phyloP scores from a whole-genome alignment of 2,329 filamentous ascomycete species.

The Clonostachys solani region DNA sequence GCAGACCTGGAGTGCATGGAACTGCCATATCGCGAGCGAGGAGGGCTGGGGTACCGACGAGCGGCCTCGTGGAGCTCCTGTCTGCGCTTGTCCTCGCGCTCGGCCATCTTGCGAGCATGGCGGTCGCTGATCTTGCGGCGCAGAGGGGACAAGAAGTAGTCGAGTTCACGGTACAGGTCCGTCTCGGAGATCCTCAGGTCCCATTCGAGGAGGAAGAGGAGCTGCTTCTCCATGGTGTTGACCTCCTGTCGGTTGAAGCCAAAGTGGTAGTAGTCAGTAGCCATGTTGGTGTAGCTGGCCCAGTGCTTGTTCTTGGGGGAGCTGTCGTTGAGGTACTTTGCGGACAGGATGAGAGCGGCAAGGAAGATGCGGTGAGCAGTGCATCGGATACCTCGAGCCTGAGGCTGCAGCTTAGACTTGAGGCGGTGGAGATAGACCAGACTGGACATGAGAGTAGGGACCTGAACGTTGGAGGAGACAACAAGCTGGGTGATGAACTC shows the following conservation, averaged over 20 bases:
- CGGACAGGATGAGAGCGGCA: slow-evolving; percentile 76
- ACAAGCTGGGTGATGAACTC: slow-evolving; percentile 91
- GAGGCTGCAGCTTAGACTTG: slow-evolving; percentile 79
- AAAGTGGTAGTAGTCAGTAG: slow-evolving; percentile 61
- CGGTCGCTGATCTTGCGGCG: slow-evolving; percentile 53
- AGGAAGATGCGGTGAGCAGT: slow-evolving; percentile 98
- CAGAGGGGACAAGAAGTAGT: slow-evolving; percentile 84
- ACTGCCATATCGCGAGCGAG: slow-evolving; percentile 32
- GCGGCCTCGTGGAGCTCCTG: slow-evolving; percentile 28
- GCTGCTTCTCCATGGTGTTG: slow-evolving; percentile 99
- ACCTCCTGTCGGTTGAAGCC: slow-evolving; percentile 94
- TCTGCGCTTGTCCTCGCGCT: slow-evolving; percentile 39
- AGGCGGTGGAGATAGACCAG: slow-evolving; percentile 89
- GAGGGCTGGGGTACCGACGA: slow-evolving; percentile 37
- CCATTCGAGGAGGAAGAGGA: slow-evolving; percentile 93
- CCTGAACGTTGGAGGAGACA: slow-evolving; percentile 90
- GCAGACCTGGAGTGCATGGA: slow-evolving; percentile 33
- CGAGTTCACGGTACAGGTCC: slow-evolving; percentile 83
- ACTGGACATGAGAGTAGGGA: slow-evolving; percentile 94
- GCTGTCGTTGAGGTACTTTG: slow-evolving; percentile 98
- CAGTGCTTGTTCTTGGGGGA: slow-evolving; percentile 99
- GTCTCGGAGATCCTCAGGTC: slow-evolving; percentile 81
- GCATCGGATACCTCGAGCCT: slow-evolving; percentile 94
- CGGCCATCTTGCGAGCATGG: slow-evolving; percentile 44
- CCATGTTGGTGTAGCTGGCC: slow-evolving; percentile 86